Conservation (phyloP, 495 filamentous ascomycete species). For the Lasiosphaeria miniovina region DNA sequence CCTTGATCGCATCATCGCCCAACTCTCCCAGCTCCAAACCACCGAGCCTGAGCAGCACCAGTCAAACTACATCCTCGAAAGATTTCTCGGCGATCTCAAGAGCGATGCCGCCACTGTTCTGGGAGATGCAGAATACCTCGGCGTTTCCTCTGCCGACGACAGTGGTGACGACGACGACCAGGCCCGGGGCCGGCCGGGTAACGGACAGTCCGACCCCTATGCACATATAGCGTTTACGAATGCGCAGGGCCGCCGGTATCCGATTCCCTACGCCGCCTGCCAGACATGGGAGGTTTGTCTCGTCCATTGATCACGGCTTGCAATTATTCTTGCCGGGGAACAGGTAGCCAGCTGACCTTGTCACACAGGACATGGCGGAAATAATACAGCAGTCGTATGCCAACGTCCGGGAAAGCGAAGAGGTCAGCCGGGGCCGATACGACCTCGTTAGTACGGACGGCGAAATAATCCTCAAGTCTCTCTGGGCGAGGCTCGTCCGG, state of each 20-base stretch:
- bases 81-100: background rate
- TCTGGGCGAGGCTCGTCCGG: slow-evolving; percentile 5
- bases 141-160: background rate
- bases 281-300: slow-evolving; percentile 5
- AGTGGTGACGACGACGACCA: slow-evolving; percentile 17
- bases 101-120: background rate
- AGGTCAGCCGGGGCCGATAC: background rate
- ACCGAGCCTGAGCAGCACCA: background rate
- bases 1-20: slow-evolving; percentile 1
- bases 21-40: background rate
- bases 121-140: background rate
- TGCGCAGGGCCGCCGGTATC: background rate
- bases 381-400: slow-evolving; percentile 1
- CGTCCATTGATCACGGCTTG: no score
- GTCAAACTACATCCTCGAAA: background rate
- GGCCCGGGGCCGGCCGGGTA: no score
- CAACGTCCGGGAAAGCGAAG: background rate
- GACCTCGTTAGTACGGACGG: slow-evolving; percentile 4
- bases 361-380: slow-evolving; percentile 1
- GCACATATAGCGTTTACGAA: background rate
- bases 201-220: no score
- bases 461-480: slow-evolving; percentile 2
- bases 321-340: background rate
- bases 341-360: background rate
- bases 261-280: background rate